phyloP scores from a whole-genome alignment of 2,329 filamentous ascomycete genomes.

The Zasmidium cellare region DNA sequence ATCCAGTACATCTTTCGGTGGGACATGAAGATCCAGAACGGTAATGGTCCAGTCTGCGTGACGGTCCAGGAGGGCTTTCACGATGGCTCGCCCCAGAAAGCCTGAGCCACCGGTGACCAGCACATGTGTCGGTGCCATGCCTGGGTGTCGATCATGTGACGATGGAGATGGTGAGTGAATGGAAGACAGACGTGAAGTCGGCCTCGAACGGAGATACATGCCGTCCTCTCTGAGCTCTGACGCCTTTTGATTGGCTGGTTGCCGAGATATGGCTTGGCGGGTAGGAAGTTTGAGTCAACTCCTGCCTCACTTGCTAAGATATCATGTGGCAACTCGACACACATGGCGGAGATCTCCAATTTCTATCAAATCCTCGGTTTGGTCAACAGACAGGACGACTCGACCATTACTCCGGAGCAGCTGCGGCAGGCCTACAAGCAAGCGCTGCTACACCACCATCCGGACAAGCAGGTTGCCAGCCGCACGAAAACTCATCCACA shows the following conservation, averaged over 20 bases:
- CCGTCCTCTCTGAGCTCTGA: background rate
- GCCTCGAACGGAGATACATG: background rate
- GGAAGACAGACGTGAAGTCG: background rate
- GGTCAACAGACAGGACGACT: conserved; percentile 18
- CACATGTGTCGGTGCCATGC: conserved; percentile 19
- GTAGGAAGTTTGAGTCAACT: no score
- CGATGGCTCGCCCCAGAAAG: conserved; percentile 46
- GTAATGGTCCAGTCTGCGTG: conserved; percentile 42
- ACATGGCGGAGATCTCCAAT: conserved; percentile 10
- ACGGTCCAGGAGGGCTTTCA: conserved; percentile 39
- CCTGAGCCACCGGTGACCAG: conserved; percentile 51
- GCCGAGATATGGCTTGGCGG: no score
- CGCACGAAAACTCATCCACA: background rate
- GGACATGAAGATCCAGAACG: conserved; percentile 42
- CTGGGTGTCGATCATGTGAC: no score
- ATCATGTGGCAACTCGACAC: background rate
- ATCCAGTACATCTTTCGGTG: conserved; percentile 14
- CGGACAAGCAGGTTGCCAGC: conserved; percentile 49
- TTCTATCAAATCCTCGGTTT: conserved; percentile 34
- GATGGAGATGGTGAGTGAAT: background rate
- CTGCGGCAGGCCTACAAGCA: conserved; percentile 58
- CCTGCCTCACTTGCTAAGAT: background rate
- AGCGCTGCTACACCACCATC: conserved; percentile 59
- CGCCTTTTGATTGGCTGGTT: background rate
- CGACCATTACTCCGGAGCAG: conserved; percentile 31